Evolutionary conservation across 768 basidiomycete genomes (phyloP).

Genomic region (Naganishia randhawae): DNA sequence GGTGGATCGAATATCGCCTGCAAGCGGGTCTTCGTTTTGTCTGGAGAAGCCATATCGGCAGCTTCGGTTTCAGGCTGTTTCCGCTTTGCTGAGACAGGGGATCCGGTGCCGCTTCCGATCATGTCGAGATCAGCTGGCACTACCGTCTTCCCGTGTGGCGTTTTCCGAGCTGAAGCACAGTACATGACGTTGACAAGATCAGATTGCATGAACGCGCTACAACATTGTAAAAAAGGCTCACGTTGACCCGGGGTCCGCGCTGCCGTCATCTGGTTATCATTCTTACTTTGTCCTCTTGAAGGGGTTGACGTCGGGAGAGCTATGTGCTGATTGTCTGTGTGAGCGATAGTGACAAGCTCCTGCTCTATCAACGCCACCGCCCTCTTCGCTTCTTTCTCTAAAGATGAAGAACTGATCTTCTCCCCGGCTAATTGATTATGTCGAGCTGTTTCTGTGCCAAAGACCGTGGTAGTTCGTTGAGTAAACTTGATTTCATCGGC

Average conservation of each 20-base stretch:
- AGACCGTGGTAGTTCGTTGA: slow-evolving; percentile 4
- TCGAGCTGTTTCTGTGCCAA: not conserved
- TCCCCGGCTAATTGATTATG: not conserved
- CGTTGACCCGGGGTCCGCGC: slow-evolving; percentile 8
- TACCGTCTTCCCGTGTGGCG: slow-evolving; percentile 4
- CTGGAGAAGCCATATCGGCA: not conserved
- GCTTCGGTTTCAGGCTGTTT: not conserved
- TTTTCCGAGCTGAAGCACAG: not conserved
- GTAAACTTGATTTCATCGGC: slow-evolving; percentile 3
- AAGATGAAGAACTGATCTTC: not conserved
- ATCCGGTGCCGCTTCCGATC: not conserved
- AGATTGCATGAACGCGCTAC: not conserved
- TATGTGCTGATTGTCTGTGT: not conserved
- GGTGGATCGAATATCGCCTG: slow-evolving; percentile 8
- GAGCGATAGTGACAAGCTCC: not conserved
- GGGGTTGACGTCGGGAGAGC: not conserved
- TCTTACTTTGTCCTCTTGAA: not conserved
- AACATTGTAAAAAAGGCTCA: not conserved
- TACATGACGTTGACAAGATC: not conserved
- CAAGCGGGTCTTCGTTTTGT: slow-evolving; percentile 6
- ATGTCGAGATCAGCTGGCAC: slow-evolving; percentile 13
- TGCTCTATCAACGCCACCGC: not conserved
- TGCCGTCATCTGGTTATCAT: not conserved
- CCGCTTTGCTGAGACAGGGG: not conserved
- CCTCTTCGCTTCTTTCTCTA: not conserved